Conservation (phyloP, 163 green algal species). For the Scenedesmus sp. region DNA sequence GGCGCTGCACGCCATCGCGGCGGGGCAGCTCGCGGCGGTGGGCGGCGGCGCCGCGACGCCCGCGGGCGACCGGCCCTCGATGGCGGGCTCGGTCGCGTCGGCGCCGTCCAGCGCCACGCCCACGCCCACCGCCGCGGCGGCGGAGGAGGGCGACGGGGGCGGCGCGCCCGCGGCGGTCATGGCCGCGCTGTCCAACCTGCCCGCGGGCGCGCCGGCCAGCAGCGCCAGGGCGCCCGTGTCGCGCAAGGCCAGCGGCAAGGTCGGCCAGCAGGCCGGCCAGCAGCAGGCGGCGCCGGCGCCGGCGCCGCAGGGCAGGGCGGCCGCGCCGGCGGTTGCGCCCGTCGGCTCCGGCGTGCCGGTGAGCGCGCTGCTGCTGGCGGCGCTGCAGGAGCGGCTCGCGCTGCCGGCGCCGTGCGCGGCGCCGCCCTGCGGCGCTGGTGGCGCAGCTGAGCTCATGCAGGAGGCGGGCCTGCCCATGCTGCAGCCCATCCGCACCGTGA, state of each 20-base stretch:
- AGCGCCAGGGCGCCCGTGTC: slow-evolving; percentile 7
- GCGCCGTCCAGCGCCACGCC: neutral
- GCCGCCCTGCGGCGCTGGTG: neutral
- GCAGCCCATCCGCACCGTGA: slow-evolving; percentile 35
- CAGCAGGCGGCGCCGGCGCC: slow-evolving; percentile 10
- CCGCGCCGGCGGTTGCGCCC: neutral
- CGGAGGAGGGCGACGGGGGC: neutral
- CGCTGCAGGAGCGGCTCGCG: slow-evolving; percentile 27
- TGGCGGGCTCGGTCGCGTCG: neutral
- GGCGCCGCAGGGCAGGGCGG: neutral
- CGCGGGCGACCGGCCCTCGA: neutral
- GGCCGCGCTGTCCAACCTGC: slow-evolving; percentile 39
- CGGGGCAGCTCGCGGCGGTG: slow-evolving; percentile 31
- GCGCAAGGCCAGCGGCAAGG: neutral
- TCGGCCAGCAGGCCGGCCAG: slow-evolving; percentile 1
- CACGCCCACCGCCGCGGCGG: neutral
- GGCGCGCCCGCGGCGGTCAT: slow-evolving; percentile 9
- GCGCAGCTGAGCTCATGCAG: slow-evolving; percentile 30
- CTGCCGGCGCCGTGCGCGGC: neutral
- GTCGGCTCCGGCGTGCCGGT: neutral
- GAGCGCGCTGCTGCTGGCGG: slow-evolving; percentile 24
- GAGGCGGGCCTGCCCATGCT: slow-evolving; percentile 19
- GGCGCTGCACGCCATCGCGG: slow-evolving; percentile 32
- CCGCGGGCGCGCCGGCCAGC: slow-evolving; percentile 3
- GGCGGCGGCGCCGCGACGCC: neutral